Evolutionary conservation across 345 rosid species (phyloP).

Genomic region (Moringa oleifera): DNA sequence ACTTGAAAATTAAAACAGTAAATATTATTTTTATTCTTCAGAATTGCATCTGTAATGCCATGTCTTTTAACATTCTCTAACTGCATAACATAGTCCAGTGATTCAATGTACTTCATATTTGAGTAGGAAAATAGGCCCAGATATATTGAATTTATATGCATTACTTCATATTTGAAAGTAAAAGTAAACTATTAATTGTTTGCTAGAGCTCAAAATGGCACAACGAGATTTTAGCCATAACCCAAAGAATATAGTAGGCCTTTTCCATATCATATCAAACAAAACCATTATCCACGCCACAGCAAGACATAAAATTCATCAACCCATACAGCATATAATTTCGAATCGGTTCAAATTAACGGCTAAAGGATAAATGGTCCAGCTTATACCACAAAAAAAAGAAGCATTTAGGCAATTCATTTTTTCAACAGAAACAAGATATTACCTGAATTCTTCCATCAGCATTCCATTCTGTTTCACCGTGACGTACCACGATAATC

Average conservation of each 20-base stretch:
- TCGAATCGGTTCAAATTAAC: not conserved
- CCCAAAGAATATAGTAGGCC: not conserved
- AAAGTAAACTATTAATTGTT: not conserved
- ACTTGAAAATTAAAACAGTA: too few species aligned
- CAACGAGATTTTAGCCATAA: not conserved
- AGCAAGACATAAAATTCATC: not conserved
- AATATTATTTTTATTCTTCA: not conserved
- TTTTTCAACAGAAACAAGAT: not conserved
- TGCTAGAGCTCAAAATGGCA: not conserved
- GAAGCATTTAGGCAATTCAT: not conserved
- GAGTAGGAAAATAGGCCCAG: not conserved
- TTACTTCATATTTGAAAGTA: not conserved
- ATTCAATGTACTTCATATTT: not conserved
- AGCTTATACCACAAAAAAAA: not conserved
- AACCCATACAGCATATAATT: not conserved
- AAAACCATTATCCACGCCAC: not conserved
- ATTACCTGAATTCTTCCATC: slow-evolving; percentile 66
- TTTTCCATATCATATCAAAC: not conserved
- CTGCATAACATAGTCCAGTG: not conserved
- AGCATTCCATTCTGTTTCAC: slow-evolving; percentile 81
- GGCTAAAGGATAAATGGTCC: not conserved
- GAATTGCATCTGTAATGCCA: not conserved
- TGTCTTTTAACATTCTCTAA: not conserved
- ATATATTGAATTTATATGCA: not conserved
- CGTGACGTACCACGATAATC: slow-evolving; percentile 74